Conservation (phyloP, 371 early-diverging fungal species). For the Apophysomyces ossiformis region DNA sequence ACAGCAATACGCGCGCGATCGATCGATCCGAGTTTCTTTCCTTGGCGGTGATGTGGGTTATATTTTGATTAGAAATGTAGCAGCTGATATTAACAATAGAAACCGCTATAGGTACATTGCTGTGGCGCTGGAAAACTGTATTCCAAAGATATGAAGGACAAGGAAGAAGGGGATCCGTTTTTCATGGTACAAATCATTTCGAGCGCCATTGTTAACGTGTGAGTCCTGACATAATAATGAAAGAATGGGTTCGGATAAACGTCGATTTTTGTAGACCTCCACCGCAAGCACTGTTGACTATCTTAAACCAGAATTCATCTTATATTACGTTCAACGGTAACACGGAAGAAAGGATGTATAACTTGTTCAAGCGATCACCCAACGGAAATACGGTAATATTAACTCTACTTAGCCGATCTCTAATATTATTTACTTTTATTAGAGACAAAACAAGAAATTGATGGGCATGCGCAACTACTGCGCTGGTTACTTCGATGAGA, state of each 20-base stretch:
- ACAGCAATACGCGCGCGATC: conserved; percentile 65
- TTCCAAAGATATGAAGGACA: conserved; percentile 48
- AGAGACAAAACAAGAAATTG: conserved; percentile 30
- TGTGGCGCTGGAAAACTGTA: conserved; percentile 72
- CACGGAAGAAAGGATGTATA: conserved; percentile 47
- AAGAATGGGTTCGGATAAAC: neutral
- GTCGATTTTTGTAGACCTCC: conserved; percentile 30
- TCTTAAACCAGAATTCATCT: conserved; percentile 43
- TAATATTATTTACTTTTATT: neutral
- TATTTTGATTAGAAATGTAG: neutral
- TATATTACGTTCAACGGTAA: conserved; percentile 39
- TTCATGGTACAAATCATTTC: conserved; percentile 80
- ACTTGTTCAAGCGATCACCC: conserved; percentile 41
- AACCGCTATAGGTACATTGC: conserved; percentile 61
- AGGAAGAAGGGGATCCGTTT: conserved; percentile 64
- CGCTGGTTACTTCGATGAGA: conserved; percentile 38
- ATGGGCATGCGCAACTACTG: conserved; percentile 40
- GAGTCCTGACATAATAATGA: conserved; percentile 8
- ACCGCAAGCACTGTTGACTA: conserved; percentile 42
- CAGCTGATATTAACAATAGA: neutral
- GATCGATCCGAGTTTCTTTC: conserved; percentile 78
- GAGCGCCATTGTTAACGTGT: conserved; percentile 75
- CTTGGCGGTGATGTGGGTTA: conserved; percentile 78
- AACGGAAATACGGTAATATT: conserved; percentile 41
- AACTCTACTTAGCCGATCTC: too few species aligned